Percentiles rank a stretch among this genome's conserved stretches.
These are phyloP conservation scores for Madurella fahalii DNA, from an alignment of 2,329 filamentous ascomycete species.

Conservation along the genomic window DNA sequence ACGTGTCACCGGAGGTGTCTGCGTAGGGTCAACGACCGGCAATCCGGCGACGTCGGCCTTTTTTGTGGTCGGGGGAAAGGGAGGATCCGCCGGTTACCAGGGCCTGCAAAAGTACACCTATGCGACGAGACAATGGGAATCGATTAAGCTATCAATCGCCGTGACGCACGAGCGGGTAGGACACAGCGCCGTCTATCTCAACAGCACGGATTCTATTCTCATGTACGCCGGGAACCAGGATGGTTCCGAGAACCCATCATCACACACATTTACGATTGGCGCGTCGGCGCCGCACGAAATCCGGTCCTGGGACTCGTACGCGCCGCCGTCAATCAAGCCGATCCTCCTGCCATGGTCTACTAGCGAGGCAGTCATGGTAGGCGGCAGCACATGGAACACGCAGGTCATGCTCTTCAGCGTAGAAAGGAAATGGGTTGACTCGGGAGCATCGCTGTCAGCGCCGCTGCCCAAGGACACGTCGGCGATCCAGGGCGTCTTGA, in stretches of 20 bases:
- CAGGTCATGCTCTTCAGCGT: conserved; percentile 70
- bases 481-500: conserved; percentile 56
- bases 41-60: conserved; percentile 59
- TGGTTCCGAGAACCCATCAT: conserved; percentile 54
- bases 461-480: conserved; percentile 57
- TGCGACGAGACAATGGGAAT: conserved; percentile 50
- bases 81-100: conserved; percentile 53
- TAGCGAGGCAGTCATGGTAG: conserved; percentile 67
- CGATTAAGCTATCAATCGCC: conserved; percentile 39
- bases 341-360: conserved; percentile 72
- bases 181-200: conserved; percentile 74
- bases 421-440: conserved; percentile 60
- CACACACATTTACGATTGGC: conserved; percentile 70
- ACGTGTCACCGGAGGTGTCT: conserved; percentile 69
- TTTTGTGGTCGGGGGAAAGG: conserved; percentile 75
- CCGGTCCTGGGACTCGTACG: conserved; percentile 52
- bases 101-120: conserved; percentile 70
- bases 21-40: conserved; percentile 65
- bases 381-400: conserved; percentile 63
- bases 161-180: conserved; percentile 66
- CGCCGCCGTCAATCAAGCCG: conserved; percentile 62
- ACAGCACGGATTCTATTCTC: conserved; percentile 65
- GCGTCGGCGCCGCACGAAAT: conserved; percentile 63
- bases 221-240: conserved; percentile 75
- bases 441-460: conserved; percentile 59